Evolutionary conservation across 176 grass and related monocot species (phyloP), one percentile per base, ranked within the genome.

Genomic region (Guadua angustifolia): DNA sequence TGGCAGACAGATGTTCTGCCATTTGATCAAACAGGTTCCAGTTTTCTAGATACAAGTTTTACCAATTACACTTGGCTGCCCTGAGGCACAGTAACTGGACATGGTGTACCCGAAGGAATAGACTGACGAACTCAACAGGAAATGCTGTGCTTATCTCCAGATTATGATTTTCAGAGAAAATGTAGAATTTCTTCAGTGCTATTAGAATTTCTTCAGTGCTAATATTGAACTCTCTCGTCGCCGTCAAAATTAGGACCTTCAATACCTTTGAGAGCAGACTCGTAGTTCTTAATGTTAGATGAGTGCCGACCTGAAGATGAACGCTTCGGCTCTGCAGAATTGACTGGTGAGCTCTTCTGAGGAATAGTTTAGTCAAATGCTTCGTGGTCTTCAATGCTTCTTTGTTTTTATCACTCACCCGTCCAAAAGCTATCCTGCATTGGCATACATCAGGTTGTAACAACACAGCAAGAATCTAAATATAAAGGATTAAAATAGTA

Each of bases 331-430:
- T 93, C 91, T 25, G 83, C 75, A 56, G 86, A 84, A 65, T 80
- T 77, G n/a, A 88, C 71, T 44, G 92, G 92, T 13, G 95, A 86
- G 78, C 84, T 92, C 84, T 84, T 93, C 74, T 92, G 91, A 61
- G 91, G 83, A 73, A n/a, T n/a, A 95, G 83, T 79, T 95, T 95
- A 74, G 87, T 86, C 8, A 98, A 64, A 88, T 95, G 93, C 73
- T 95, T 98, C 40, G 86, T 83, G 55, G 79, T 84, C 77, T 95
- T 98, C 52, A 79, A 78, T 25, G 89, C 83, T 78, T 98, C 93
- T 92, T 98, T 98, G 32, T 80, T 95, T 90, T 94, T 98, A 64
- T 98, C 95, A 85, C 80, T 92, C 63, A 75, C 69, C 69, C 87
- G 88, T 66, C 89, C 86, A n/a, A 56, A 95, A 98, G 69, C 66